Evolutionary conservation across 1,284 basidiomycete species (phyloP).

Genomic region (Psilocybe mexicana): DNA sequence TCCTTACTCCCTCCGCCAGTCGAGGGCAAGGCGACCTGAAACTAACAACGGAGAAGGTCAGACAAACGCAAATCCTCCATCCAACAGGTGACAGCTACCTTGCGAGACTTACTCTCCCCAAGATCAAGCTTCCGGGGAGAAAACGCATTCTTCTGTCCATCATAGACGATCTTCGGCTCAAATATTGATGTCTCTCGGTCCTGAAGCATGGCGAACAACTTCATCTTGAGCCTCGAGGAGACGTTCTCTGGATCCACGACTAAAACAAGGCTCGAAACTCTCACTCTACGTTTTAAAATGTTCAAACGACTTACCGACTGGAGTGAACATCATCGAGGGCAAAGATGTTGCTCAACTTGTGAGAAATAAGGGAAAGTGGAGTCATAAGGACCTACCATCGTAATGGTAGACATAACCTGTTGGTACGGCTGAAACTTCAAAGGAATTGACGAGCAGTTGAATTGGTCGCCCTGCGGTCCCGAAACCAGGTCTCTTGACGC

Average conservation of each 20-base stretch:
- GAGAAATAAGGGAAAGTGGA: background rate
- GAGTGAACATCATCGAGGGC: background rate
- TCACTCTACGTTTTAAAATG: background rate
- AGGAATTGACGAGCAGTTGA: conserved; percentile 63
- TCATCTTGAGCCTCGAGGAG: conserved; percentile 60
- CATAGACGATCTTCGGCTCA: conserved; percentile 63
- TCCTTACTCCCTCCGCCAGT: conserved; percentile 32
- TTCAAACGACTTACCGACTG: conserved; percentile 54
- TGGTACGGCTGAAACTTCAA: conserved; percentile 23
- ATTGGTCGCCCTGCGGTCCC: conserved; percentile 55
- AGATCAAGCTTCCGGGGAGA: conserved; percentile 52
- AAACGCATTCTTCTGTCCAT: conserved; percentile 76
- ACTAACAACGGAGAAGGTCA: conserved; percentile 37
- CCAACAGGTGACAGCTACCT: conserved; percentile 31
- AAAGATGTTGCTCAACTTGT: background rate
- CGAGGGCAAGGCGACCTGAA: conserved; percentile 51
- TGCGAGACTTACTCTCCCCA: conserved; percentile 42
- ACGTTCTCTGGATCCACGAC: conserved; percentile 57
- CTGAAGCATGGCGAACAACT: conserved; percentile 61
- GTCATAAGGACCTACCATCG: conserved; percentile 52
- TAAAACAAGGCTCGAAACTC: conserved; percentile 22
- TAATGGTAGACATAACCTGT: conserved; percentile 60
- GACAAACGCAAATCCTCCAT: background rate
- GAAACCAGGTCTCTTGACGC: conserved; percentile 63
- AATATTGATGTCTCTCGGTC: conserved; percentile 54